Evolutionary conservation across 352 stramenopile genomes (phyloP).

Genomic region (Pythium rhizo-oryzae): DNA sequence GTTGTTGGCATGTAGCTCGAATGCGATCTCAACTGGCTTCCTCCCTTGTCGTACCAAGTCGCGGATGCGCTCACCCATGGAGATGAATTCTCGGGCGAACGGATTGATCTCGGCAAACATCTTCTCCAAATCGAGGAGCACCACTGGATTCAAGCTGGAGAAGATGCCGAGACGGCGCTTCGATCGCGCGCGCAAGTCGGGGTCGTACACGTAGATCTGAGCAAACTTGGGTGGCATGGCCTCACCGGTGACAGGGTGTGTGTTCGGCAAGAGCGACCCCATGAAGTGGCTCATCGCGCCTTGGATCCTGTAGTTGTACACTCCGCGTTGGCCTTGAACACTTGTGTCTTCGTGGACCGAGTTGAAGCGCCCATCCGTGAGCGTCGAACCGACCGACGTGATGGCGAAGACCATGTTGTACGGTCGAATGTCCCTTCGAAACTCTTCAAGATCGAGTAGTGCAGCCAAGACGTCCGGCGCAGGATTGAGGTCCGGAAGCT

Average conservation of each 20-base stretch:
- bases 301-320: slow-evolving; percentile 7
- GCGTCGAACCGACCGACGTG: slow-evolving; percentile 7
- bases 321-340: not conserved
- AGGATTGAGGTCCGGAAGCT: not conserved
- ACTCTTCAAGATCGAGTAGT: slow-evolving; percentile 8
- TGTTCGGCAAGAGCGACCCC: slow-evolving; percentile 7
- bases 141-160: not conserved
- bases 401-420: slow-evolving; percentile 15
- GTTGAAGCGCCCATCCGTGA: not conserved
- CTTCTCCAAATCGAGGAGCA: slow-evolving; percentile 12
- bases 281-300: slow-evolving; percentile 14
- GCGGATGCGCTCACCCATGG: not conserved
- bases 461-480: not conserved
- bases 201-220: slow-evolving; percentile 19
- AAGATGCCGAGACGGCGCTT: not conserved
- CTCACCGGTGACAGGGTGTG: not conserved
- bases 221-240: slow-evolving; percentile 1
- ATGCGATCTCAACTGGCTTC: too few species aligned
- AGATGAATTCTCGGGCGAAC: slow-evolving; percentile 18
- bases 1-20: too few species aligned
- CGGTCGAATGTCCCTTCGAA: not conserved
- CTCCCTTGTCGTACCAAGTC: too few species aligned
- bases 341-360: slow-evolving; percentile 2
- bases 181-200: too few species aligned
- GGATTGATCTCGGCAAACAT: slow-evolving; percentile 9